These are phyloP conservation scores for Seiridium unicorne DNA, from an alignment of 2,329 filamentous ascomycete genomes.

Conservation along the genomic window DNA sequence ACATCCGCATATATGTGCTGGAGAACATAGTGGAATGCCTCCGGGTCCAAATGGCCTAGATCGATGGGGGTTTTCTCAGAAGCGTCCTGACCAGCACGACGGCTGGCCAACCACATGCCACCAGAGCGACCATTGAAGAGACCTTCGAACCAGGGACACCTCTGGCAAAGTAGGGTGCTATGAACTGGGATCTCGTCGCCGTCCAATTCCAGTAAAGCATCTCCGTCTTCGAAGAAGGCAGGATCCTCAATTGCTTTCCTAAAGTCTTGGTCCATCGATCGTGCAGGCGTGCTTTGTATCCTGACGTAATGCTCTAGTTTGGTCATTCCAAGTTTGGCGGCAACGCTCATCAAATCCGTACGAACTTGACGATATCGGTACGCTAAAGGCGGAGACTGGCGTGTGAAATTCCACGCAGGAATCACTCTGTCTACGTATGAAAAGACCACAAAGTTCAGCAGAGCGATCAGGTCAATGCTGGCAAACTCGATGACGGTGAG, in stretches of 20 bases:
- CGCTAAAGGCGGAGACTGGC: constrained; percentile 62
- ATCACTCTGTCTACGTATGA: constrained; percentile 77
- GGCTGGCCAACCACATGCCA: constrained; percentile 77
- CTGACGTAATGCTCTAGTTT: constrained; percentile 76
- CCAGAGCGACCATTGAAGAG: constrained; percentile 85
- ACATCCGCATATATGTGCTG: constrained; percentile 81
- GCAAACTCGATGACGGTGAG: constrained; percentile 63
- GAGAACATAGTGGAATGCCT: constrained; percentile 76
- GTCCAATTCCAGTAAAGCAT: constrained; percentile 76
- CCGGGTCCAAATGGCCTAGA: constrained; percentile 72
- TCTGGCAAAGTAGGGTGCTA: constrained; percentile 73
- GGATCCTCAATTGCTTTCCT: constrained; percentile 65
- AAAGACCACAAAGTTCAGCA: constrained; percentile 79
- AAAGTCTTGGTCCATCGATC: constrained; percentile 68
- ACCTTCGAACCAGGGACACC: constrained; percentile 90
- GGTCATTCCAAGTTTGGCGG: constrained; percentile 66
- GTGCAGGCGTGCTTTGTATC: constrained; percentile 65
- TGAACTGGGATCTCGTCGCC: constrained; percentile 73
- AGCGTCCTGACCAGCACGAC: constrained; percentile 46
- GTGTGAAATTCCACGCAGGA: constrained; percentile 83
- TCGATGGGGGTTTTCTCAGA: constrained; percentile 59
- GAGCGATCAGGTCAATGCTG: constrained; percentile 70
- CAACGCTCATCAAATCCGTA: constrained; percentile 83
- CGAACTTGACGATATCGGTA: constrained; percentile 77
- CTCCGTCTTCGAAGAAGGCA: constrained; percentile 74